Percentiles rank a stretch among this genome's conserved stretches.
These are phyloP conservation scores for Spongispora temasekensis DNA, from an alignment of 1,284 basidiomycete species.

Conservation along the genomic window DNA sequence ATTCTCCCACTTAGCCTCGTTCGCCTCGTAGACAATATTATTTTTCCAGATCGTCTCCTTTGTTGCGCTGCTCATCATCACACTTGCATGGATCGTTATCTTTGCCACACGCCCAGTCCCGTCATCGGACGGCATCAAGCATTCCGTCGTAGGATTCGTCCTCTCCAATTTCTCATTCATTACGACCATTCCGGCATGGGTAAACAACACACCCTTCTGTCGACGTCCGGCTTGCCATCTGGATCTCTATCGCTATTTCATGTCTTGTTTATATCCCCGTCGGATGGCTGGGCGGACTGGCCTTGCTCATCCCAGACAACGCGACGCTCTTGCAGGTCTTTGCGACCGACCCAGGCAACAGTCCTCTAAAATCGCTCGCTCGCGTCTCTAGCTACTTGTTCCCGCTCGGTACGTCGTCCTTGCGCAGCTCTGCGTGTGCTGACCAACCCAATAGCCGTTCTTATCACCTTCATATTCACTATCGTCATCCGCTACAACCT, in stretches of 20 bases:
- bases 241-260: constrained; percentile 24
- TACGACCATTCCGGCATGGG: constrained; percentile 27
- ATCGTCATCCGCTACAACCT: constrained; percentile 30
- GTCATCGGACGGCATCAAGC: constrained; percentile 19
- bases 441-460: constrained; percentile 19
- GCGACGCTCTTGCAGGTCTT: constrained; percentile 23
- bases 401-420: constrained; percentile 19
- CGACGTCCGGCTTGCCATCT: constrained; percentile 23
- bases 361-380: constrained; percentile 8
- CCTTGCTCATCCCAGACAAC: constrained; percentile 10
- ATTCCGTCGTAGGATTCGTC: constrained; percentile 22
- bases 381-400: constrained; percentile 24
- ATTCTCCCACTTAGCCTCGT: constrained; percentile 26
- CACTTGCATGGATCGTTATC: constrained; percentile 20
- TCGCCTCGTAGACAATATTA: constrained; percentile 27
- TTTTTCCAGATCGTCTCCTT: constrained; percentile 28
- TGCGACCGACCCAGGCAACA: constrained; percentile 1
- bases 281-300: constrained; percentile 25
- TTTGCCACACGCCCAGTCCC: constrained; percentile 12
- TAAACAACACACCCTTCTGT: constrained; percentile 28
- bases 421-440: too few relatives aligned
- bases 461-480: constrained; percentile 26
- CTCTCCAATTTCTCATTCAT: constrained; percentile 30
- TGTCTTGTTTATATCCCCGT: constrained; percentile 26
- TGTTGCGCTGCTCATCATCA: constrained; percentile 20